A percentile compares a stretch with the other conserved stretches of the same genome.
Evolutionary conservation across 176 grass and related monocot species (phyloP).

Genomic region (Microstegium vimineum): DNA sequence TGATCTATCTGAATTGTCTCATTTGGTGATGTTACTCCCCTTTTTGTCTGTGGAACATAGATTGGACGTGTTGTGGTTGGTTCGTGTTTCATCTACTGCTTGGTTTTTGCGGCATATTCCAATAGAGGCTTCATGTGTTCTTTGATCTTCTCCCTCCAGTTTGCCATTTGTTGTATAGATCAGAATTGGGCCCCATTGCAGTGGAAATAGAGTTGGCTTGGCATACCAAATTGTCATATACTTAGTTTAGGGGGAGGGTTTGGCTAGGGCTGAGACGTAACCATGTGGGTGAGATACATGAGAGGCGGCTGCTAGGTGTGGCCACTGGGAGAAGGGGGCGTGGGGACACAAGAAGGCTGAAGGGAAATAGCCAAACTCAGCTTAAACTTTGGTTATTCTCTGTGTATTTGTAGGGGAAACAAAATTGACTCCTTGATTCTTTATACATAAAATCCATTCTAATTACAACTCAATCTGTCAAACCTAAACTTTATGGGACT

Average conservation of each 20-base stretch:
- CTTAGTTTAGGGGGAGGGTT: neutral
- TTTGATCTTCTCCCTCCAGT: neutral
- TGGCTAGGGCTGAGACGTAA: neutral
- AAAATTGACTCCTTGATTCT: neutral
- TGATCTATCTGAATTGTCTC: neutral
- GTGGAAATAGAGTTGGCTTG: neutral
- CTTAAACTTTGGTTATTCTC: neutral
- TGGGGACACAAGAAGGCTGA: neutral
- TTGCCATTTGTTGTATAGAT: neutral
- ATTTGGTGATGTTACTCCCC: neutral
- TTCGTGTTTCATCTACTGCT: neutral
- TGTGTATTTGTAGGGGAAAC: neutral
- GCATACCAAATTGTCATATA: neutral
- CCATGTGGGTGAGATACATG: neutral
- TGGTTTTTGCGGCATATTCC: neutral
- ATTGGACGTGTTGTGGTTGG: neutral
- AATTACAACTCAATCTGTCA: neutral
- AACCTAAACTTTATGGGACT: neutral
- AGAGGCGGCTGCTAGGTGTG: neutral
- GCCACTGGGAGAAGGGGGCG: neutral
- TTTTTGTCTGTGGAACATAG: neutral
- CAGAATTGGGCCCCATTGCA: neutral
- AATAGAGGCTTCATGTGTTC: neutral
- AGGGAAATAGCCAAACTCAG: neutral
- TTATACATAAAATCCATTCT: neutral